Percentiles rank a stretch among this genome's conserved stretches.
These are phyloP conservation scores for Stemphylium vesicarium DNA, from an alignment of 2,329 filamentous ascomycete genomes.

Conservation along the genomic window DNA sequence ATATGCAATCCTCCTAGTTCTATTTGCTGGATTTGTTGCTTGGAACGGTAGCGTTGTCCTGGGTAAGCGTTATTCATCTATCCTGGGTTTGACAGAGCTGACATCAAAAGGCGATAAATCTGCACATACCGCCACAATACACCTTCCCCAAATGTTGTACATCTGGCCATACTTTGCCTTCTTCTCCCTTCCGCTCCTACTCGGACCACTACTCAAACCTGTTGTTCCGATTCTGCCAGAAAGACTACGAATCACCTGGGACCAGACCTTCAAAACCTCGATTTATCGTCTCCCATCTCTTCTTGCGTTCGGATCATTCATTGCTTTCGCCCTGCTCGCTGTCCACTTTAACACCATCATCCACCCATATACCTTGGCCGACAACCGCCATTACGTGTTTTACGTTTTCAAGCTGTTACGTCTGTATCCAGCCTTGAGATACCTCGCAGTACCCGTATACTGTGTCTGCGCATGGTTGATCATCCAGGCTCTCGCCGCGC, in stretches of 20 bases:
- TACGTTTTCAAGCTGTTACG: constrained; percentile 89
- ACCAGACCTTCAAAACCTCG: constrained; percentile 9
- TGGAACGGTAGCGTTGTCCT: constrained; percentile 95
- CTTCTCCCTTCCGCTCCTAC: constrained; percentile 82
- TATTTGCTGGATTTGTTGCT: constrained; percentile 76
- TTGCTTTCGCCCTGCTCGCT: constrained; percentile 50
- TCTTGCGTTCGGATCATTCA: constrained; percentile 44
- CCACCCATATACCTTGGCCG: constrained; percentile 93
- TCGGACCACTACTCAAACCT: constrained; percentile 59
- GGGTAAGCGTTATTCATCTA: constrained; percentile 57
- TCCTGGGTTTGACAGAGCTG: constrained; percentile 6
- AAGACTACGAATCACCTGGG: constrained; percentile 10
- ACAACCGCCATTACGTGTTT: constrained; percentile 97
- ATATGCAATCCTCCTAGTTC: constrained; percentile 66
- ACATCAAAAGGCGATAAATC: constrained; percentile 77
- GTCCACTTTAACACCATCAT: constrained; percentile 89
- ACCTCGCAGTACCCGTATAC: constrained; percentile 73
- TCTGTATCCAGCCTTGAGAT: constrained; percentile 67
- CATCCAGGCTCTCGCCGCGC: constrained; percentile 65
- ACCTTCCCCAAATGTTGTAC: constrained; percentile 92
- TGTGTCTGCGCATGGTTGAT: constrained; percentile 71
- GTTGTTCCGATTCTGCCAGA: constrained; percentile 35
- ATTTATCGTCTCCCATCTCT: constrained; percentile 23
- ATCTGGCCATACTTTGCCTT: constrained; percentile 90
- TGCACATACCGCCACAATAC: constrained; percentile 88